Evolutionary conservation across 306 rosid genomes (phyloP).

Genomic region (Trichosanthes truncata): DNA sequence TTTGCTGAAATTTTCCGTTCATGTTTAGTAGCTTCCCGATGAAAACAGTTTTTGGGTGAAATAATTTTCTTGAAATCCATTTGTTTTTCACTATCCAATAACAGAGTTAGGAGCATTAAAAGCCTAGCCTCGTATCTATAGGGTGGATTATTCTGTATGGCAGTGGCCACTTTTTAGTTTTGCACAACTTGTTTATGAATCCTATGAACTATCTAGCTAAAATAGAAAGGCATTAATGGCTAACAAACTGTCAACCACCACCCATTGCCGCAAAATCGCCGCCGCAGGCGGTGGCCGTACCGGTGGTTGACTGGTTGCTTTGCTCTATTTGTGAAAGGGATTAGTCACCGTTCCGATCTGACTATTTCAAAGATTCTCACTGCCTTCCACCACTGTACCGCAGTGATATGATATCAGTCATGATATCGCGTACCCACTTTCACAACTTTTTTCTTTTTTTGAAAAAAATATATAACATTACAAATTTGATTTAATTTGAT

Average conservation of each 20-base stretch:
- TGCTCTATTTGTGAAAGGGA: background rate
- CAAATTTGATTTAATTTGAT: too few relatives aligned
- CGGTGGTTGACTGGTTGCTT: background rate
- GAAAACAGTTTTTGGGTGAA: background rate
- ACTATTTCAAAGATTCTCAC: background rate
- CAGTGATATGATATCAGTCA: background rate
- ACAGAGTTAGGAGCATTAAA: background rate
- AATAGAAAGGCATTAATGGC: conserved; percentile 5
- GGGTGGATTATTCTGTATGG: background rate
- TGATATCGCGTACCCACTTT: background rate
- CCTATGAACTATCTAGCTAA: background rate
- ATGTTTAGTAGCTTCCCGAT: background rate
- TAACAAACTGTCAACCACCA: background rate
- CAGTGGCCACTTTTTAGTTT: background rate
- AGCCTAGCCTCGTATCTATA: background rate
- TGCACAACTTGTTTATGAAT: background rate
- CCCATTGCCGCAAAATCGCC: background rate
- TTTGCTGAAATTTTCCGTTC: background rate
- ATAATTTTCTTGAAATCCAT: background rate
- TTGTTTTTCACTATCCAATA: background rate
- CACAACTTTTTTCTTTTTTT: background rate
- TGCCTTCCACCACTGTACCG: background rate
- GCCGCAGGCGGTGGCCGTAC: background rate
- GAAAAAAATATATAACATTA: too few relatives aligned
- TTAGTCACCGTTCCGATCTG: background rate